Evolutionary conservation across 805 yeast species (phyloP).

Genomic region (Sungouiella thailandica): DNA sequence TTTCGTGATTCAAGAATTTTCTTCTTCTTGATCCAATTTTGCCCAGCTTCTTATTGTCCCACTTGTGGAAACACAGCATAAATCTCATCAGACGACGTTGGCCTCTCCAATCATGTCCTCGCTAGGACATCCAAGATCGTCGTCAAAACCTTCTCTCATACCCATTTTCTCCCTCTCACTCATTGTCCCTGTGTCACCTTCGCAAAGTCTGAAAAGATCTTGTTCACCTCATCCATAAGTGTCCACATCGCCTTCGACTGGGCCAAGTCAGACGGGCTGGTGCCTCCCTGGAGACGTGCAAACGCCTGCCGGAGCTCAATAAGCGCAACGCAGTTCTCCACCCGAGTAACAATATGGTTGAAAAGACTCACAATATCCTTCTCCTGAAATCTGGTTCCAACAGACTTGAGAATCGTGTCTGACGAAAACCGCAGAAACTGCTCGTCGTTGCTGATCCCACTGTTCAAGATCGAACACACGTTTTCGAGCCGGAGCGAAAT

Average conservation of each 20-base stretch:
- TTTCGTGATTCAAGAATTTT: too few species aligned
- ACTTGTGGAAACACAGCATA: too few species aligned
- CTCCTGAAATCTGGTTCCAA: slow-evolving; percentile 19
- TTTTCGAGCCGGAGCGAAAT: slow-evolving; percentile 55
- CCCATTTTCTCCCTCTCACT: too few species aligned
- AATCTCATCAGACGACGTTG: too few species aligned
- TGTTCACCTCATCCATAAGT: slow-evolving; percentile 23
- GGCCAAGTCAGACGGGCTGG: slow-evolving; percentile 19
- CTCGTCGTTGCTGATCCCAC: slow-evolving; percentile 30
- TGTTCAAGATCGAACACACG: slow-evolving; percentile 47
- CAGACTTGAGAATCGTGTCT: slow-evolving; percentile 17
- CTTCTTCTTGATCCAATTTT: too few species aligned
- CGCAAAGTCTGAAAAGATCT: background rate
- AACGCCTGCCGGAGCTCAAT: slow-evolving; percentile 28
- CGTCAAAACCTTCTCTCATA: too few species aligned
- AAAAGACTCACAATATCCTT: slow-evolving; percentile 50
- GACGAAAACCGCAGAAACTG: slow-evolving; percentile 23
- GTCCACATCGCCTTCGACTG: slow-evolving; percentile 16
- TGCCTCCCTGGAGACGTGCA: slow-evolving; percentile 15
- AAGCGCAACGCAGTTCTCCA: slow-evolving; percentile 52
- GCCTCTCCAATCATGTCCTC: too few species aligned
- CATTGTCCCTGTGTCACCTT: background rate
- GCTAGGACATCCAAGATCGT: too few species aligned
- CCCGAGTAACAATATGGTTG: slow-evolving; percentile 63
- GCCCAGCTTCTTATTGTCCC: too few species aligned